Conservation (phyloP, 164 flowering plant species). For the Stephania yunnanensis region DNA sequence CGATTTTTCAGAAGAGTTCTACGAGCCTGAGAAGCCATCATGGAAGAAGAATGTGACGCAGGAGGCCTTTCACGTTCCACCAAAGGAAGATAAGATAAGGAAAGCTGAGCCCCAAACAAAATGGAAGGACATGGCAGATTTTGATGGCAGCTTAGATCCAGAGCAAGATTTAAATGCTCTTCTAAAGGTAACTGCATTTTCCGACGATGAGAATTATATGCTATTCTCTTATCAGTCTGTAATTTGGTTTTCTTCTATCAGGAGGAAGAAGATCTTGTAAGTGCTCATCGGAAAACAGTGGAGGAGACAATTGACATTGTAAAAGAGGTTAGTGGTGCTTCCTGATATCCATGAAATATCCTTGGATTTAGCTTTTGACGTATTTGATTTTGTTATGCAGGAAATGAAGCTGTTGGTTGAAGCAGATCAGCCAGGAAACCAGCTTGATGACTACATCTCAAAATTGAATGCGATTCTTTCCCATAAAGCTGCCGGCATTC, state of each 20-base stretch:
- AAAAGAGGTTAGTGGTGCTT: slow-evolving; percentile 44
- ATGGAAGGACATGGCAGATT: slow-evolving; percentile 30
- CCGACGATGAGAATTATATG: background rate
- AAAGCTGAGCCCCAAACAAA: slow-evolving; percentile 33
- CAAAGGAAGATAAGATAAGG: slow-evolving; percentile 33
- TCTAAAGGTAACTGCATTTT: slow-evolving; percentile 41
- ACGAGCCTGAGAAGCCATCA: slow-evolving; percentile 41
- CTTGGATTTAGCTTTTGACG: background rate
- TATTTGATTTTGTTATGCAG: slow-evolving; percentile 26
- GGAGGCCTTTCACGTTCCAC: slow-evolving; percentile 23
- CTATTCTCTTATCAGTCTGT: background rate
- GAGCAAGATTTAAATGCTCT: slow-evolving; percentile 65
- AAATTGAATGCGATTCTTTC: slow-evolving; percentile 56
- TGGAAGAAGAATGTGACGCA: slow-evolving; percentile 34
- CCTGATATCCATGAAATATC: background rate
- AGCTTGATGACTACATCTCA: slow-evolving; percentile 56
- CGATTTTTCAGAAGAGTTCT: slow-evolving; percentile 37
- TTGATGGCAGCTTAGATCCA: slow-evolving; percentile 28
- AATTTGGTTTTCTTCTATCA: slow-evolving; percentile 12
- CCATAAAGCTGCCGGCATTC: slow-evolving; percentile 70
- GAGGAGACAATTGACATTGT: slow-evolving; percentile 75
- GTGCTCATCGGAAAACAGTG: slow-evolving; percentile 63
- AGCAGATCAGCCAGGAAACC: slow-evolving; percentile 76
- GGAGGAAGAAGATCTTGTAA: slow-evolving; percentile 81
- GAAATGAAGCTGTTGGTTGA: slow-evolving; percentile 69